phyloP scores from a whole-genome alignment of 805 yeast genomes.

The Spathaspora passalidarum region DNA sequence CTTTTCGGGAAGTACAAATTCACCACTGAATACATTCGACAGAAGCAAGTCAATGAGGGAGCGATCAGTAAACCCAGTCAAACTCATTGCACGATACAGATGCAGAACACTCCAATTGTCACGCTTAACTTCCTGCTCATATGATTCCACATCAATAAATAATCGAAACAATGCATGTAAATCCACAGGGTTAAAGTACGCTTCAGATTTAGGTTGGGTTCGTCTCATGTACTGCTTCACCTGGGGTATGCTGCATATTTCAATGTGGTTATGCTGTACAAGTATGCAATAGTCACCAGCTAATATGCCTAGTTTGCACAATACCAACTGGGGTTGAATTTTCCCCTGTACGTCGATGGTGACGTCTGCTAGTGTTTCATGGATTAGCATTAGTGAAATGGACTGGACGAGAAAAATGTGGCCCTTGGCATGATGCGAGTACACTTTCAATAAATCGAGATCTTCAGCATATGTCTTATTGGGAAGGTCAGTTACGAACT shows the following conservation, averaged over 20 bases:
- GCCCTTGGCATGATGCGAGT: slow-evolving; percentile 7
- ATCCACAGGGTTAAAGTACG: too few relatives aligned
- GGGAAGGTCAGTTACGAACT: neutral
- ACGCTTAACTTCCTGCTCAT: neutral
- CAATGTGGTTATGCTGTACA: too few relatives aligned
- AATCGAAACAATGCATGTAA: neutral
- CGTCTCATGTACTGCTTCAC: too few relatives aligned
- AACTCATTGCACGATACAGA: too few relatives aligned
- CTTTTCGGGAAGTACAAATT: neutral
- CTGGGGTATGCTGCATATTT: too few relatives aligned
- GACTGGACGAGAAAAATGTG: neutral
- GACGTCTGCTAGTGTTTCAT: neutral
- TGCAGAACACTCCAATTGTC: too few relatives aligned
- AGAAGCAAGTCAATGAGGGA: neutral
- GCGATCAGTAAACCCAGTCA: neutral
- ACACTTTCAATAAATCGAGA: slow-evolving; percentile 19
- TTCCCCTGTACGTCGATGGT: neutral
- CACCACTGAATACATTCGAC: neutral
- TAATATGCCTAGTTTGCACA: neutral
- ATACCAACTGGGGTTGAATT: neutral
- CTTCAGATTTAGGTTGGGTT: too few relatives aligned
- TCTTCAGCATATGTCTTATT: slow-evolving; percentile 16
- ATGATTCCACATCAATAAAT: neutral
- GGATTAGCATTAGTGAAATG: neutral
- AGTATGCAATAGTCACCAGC: neutral